Evolutionary conservation across 2,329 filamentous ascomycete species (phyloP).

Genomic region (Gnomoniopsis sp.): DNA sequence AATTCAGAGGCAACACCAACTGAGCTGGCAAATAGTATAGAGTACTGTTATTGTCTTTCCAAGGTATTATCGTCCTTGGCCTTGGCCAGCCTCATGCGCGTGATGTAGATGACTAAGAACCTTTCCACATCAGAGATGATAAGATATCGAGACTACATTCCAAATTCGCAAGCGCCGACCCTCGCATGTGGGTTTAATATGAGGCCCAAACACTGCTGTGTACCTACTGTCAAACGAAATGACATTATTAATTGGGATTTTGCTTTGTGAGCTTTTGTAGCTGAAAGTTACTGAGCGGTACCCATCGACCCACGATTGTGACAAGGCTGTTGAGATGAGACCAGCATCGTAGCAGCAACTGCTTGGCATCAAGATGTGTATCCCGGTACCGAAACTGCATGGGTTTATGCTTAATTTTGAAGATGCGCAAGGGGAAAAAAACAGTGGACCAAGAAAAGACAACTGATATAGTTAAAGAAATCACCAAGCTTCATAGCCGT

Average conservation of each 20-base stretch:
- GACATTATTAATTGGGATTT: neutral
- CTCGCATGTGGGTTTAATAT: no score
- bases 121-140: no score
- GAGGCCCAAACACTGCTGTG: no score
- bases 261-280: neutral
- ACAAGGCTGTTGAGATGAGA: slow-evolving; percentile 23
- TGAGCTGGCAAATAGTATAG: no score
- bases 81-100: no score
- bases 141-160: no score
- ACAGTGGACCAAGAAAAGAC: neutral
- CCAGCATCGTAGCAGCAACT: slow-evolving; percentile 2
- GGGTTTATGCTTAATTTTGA: neutral
- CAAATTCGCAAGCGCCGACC: no score
- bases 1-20: no score
- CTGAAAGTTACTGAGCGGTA: slow-evolving; percentile 5
- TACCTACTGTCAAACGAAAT: no score
- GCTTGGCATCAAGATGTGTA: neutral
- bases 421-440: neutral
- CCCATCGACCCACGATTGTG: neutral
- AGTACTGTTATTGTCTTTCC: no score
- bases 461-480: neutral
- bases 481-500: neutral
- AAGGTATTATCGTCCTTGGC: no score
- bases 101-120: no score
- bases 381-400: neutral